Percentiles rank a stretch among this genome's conserved stretches.
These are phyloP conservation scores for Lupinus albus DNA, from an alignment of 306 rosid species.

Conservation along the genomic window DNA sequence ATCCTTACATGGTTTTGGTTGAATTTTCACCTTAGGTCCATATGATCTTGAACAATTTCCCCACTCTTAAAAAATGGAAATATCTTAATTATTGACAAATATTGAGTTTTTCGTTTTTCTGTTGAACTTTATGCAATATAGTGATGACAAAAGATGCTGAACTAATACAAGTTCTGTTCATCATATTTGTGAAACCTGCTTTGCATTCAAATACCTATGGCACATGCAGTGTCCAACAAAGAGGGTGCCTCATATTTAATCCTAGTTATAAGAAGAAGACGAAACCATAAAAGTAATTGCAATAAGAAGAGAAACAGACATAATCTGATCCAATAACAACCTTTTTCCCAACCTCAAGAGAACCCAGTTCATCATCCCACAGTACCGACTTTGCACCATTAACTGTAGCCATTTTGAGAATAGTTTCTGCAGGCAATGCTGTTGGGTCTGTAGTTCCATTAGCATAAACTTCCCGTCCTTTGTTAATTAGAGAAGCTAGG, in stretches of 20 bases:
- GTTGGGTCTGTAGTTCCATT: slow-evolving; percentile 77
- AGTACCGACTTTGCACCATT: slow-evolving; percentile 83
- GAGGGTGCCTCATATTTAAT: slow-evolving; percentile 21
- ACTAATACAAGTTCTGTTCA: neutral
- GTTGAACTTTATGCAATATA: neutral
- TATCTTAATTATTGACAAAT: neutral
- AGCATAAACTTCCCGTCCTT: slow-evolving; percentile 68
- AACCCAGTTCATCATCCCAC: slow-evolving; percentile 83
- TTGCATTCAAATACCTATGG: slow-evolving; percentile 10
- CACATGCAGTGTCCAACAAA: neutral
- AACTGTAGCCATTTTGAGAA: slow-evolving; percentile 69
- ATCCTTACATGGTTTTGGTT: neutral
- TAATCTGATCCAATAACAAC: slow-evolving; percentile 45
- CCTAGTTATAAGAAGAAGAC: slow-evolving; percentile 20
- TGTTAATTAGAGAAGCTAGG: slow-evolving; percentile 84
- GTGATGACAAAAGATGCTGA: neutral
- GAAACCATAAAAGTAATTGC: slow-evolving; percentile 14
- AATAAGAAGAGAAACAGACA: slow-evolving; percentile 3
- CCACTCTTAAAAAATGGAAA: slow-evolving; percentile 2
- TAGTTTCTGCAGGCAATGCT: slow-evolving; percentile 72
- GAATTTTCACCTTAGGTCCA: slow-evolving; percentile 1
- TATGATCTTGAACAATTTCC: slow-evolving; percentile 1
- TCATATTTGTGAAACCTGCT: neutral
- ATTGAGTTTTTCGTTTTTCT: neutral
- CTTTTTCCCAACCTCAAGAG: slow-evolving; percentile 93